Conservation (phyloP, 1,139 yeast species). For the Candida tropicalis region DNA sequence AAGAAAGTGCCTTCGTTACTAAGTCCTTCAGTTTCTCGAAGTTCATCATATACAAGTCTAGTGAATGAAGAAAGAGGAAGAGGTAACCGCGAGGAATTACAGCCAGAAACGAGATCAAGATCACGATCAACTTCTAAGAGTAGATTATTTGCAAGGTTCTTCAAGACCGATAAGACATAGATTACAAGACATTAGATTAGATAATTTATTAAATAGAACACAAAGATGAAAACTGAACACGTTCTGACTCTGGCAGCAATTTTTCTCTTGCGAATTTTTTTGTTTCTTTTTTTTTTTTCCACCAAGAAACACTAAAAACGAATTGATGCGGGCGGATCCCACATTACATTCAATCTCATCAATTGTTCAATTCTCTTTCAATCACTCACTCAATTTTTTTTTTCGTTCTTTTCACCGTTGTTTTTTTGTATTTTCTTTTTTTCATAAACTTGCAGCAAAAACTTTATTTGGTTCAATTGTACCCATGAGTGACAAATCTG, state of each 20-base stretch:
- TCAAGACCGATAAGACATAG: constrained; percentile 9
- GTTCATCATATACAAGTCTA: constrained; percentile 16
- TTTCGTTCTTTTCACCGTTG: background rate
- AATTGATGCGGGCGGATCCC: background rate
- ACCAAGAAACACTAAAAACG: too few species aligned
- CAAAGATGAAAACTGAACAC: background rate
- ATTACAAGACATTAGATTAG: background rate
- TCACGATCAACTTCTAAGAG: constrained; percentile 21
- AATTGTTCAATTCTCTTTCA: background rate
- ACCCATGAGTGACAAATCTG: constrained; percentile 5
- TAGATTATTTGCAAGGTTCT: constrained; percentile 23
- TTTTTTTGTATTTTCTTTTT: background rate
- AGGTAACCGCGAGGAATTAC: constrained; percentile 1
- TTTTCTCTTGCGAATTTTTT: background rate
- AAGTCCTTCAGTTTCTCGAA: constrained; percentile 25
- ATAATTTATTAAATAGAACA: background rate
- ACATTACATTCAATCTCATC: constrained; percentile 1
- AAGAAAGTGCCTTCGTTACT: constrained; percentile 17
- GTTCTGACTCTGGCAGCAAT: constrained; percentile 4
- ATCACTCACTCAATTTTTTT: too few species aligned
- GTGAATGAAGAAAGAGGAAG: constrained; percentile 18
- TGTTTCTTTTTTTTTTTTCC: background rate
- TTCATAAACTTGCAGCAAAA: background rate
- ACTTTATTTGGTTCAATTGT: background rate
- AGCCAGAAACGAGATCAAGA: constrained; percentile 12